Conservation (phyloP, 768 basidiomycete genomes). For the Leccinum longicurvipes region DNA sequence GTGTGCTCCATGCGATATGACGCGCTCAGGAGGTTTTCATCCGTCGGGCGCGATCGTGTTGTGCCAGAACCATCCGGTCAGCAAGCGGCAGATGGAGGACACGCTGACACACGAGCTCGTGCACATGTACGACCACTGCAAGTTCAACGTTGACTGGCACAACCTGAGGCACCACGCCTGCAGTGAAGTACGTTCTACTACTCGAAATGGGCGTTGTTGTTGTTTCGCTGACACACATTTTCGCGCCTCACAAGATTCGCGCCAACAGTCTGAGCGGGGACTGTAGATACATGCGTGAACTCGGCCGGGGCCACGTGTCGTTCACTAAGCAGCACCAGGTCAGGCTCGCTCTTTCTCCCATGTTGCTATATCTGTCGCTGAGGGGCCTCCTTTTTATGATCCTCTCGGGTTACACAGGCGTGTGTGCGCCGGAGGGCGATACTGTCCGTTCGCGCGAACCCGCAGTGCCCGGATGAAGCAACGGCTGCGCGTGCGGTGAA, state of each 20-base stretch:
- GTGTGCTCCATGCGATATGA: slow-evolving; percentile 80
- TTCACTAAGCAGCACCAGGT: slow-evolving; percentile 97
- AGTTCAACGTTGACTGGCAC: slow-evolving; percentile 90
- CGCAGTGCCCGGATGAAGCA: slow-evolving; percentile 69
- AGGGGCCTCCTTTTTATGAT: slow-evolving; percentile 2
- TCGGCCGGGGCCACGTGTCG: slow-evolving; percentile 68
- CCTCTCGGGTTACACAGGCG: slow-evolving; percentile 42
- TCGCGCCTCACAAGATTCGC: slow-evolving; percentile 64
- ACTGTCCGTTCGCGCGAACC: slow-evolving; percentile 76
- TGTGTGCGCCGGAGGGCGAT: slow-evolving; percentile 89
- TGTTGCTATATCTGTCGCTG: slow-evolving; percentile 11
- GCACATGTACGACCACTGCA: slow-evolving; percentile 94
- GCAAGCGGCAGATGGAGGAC: slow-evolving; percentile 86
- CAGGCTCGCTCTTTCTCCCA: slow-evolving; percentile 7
- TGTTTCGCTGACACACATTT: background rate
- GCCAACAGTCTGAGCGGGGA: slow-evolving; percentile 94
- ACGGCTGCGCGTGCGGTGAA: slow-evolving; percentile 89
- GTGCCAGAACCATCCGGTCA: slow-evolving; percentile 81
- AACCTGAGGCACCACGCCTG: slow-evolving; percentile 95
- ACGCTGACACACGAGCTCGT: slow-evolving; percentile 92
- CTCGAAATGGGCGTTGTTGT: background rate
- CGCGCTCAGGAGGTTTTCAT: slow-evolving; percentile 80
- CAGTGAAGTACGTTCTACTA: slow-evolving; percentile 74
- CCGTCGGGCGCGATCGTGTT: slow-evolving; percentile 76
- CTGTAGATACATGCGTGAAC: slow-evolving; percentile 81